Evolutionary conservation across 257 asterid genomes (phyloP).

Genomic region (Craterostigma plantagineum): DNA sequence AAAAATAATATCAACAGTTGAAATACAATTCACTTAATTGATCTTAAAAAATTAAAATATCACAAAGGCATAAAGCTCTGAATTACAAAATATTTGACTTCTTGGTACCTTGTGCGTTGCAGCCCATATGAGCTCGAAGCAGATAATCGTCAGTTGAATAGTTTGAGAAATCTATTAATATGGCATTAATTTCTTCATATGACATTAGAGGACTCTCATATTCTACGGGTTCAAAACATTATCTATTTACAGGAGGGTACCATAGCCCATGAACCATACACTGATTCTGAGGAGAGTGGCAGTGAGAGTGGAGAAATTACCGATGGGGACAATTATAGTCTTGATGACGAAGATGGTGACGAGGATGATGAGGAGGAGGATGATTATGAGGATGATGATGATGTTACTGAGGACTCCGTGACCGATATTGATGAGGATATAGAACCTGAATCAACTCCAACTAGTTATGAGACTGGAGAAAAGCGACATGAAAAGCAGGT

Average conservation of each 20-base stretch:
- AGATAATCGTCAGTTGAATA: too few species aligned
- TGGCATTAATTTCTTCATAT: too few species aligned
- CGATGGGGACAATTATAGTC: slow-evolving; percentile 45
- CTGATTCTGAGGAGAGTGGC: slow-evolving; percentile 83
- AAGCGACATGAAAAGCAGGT: slow-evolving; percentile 29
- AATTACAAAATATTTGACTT: too few species aligned
- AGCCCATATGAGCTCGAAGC: too few species aligned
- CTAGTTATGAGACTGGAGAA: slow-evolving; percentile 29
- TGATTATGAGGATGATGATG: background rate
- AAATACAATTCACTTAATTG: too few species aligned
- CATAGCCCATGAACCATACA: slow-evolving; percentile 53
- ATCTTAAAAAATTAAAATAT: too few species aligned
- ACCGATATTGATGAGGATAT: slow-evolving; percentile 22
- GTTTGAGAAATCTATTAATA: too few species aligned
- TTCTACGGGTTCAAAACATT: background rate
- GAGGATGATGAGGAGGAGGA: slow-evolving; percentile 15
- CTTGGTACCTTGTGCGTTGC: too few species aligned
- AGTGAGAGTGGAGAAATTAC: slow-evolving; percentile 77
- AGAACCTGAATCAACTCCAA: slow-evolving; percentile 34
- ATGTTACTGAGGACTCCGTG: slow-evolving; percentile 1
- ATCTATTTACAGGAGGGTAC: slow-evolving; percentile 49
- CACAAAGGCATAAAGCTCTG: too few species aligned
- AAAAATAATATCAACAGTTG: too few species aligned
- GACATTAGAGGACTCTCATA: background rate
- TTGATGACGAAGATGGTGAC: slow-evolving; percentile 49